These are phyloP conservation scores for Magnusiomyces sp. DNA, from an alignment of 1,139 yeast genomes.

Conservation along the genomic window DNA sequence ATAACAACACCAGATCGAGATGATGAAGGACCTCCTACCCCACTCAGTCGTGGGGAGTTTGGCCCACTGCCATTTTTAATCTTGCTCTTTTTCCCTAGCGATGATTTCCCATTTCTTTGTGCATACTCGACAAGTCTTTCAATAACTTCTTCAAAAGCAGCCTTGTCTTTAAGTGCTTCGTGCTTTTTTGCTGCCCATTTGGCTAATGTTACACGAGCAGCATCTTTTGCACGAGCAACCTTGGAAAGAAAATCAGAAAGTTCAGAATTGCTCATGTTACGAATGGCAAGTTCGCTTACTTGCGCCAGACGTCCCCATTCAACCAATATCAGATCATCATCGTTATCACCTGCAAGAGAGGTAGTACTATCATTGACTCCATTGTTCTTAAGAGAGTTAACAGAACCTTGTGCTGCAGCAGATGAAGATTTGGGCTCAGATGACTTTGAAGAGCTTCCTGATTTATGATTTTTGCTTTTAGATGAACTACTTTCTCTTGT, in stretches of 20 bases:
- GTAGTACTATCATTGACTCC: no score
- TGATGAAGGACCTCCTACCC: not conserved
- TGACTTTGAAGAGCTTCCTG: not conserved
- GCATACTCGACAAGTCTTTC: slow-evolving; percentile 66
- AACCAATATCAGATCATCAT: not conserved
- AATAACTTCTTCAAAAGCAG: slow-evolving; percentile 60
- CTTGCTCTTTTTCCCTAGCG: slow-evolving; percentile 9
- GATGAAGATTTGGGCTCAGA: not conserved
- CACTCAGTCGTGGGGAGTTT: not conserved
- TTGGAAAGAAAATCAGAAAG: slow-evolving; percentile 23
- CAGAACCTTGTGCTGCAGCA: not conserved
- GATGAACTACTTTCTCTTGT: not conserved
- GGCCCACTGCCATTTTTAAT: not conserved
- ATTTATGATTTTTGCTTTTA: not conserved
- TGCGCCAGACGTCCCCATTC: slow-evolving; percentile 29
- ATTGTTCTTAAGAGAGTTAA: no score
- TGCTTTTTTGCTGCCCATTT: slow-evolving; percentile 43
- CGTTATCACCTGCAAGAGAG: not conserved
- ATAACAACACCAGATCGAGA: not conserved
- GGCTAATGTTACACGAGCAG: slow-evolving; percentile 36
- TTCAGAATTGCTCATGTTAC: slow-evolving; percentile 31
- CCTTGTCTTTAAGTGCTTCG: slow-evolving; percentile 44
- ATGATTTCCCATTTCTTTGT: slow-evolving; percentile 32
- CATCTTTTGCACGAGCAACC: slow-evolving; percentile 24
- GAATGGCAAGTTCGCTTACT: slow-evolving; percentile 30